Conservation (phyloP, 2,329 filamentous ascomycete species). For the Sarocladiaceae sp. region DNA sequence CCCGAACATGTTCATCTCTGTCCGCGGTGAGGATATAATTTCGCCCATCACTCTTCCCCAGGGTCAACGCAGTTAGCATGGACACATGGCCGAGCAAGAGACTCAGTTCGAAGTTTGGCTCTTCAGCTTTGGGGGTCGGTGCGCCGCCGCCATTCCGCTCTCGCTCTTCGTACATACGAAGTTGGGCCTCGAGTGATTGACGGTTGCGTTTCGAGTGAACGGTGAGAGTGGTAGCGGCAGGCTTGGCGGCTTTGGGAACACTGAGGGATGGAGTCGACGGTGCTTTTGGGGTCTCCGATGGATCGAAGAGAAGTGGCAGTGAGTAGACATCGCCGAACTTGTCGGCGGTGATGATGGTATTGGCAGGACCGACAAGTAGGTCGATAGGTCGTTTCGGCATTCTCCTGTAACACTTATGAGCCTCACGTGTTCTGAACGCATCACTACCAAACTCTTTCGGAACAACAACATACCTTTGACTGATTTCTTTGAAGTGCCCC, state of each 20-base stretch:
- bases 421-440: too few relatives aligned
- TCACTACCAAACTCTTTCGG: too few relatives aligned
- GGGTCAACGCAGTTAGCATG: conserved; percentile 73
- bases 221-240: conserved; percentile 51
- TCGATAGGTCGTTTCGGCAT: conserved; percentile 90
- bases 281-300: conserved; percentile 20
- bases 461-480: conserved; percentile 52
- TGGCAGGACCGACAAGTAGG: conserved; percentile 62
- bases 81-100: conserved; percentile 90
- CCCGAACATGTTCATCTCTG: conserved; percentile 70
- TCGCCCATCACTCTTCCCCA: conserved; percentile 36
- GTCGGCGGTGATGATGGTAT: conserved; percentile 77
- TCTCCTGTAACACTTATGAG: conserved; percentile 38
- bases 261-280: conserved; percentile 12
- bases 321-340: conserved; percentile 97
- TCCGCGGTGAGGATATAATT: conserved; percentile 51
- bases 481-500: conserved; percentile 60
- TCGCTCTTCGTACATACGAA: conserved; percentile 34
- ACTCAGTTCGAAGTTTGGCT: conserved; percentile 61
- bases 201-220: conserved; percentile 61
- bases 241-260: conserved; percentile 30
- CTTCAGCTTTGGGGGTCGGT: conserved; percentile 25
- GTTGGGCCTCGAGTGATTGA: conserved; percentile 53
- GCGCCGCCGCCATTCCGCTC: conserved; percentile 15
- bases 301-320: conserved; percentile 53